Evolutionary conservation across 768 basidiomycete genomes (phyloP), one percentile per base, ranked within the genome.

Genomic region (Suillus subluteus): DNA sequence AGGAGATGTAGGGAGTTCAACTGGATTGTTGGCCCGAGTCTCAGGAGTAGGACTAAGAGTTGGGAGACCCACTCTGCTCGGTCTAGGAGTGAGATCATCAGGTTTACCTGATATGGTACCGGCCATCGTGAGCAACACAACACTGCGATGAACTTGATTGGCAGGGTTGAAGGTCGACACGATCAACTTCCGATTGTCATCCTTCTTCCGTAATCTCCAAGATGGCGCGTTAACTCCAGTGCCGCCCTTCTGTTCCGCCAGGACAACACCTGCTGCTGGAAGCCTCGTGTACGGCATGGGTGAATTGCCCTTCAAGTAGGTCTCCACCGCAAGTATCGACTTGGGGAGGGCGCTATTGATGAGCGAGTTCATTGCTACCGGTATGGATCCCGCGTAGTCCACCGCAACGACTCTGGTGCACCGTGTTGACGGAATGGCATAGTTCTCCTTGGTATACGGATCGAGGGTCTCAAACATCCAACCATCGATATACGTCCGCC

Each of bases 381-480:
- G 95, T 46, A 97, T 86, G 1, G 88, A 89, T 3, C 95, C 96
- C 11, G 90, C 89, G 73, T 90, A 95, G 76, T 98, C 96, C 66
- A 96, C 85, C 1, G 93, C 91, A 4, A 92, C 87, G 48, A 97
- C 82, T 65, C 93, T 84, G 54, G 92, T 95, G 76, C 94, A 96
- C 58, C 91, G 80, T 46, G 96, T 94, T 4, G 95, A 98, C 1
- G 96, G 98, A 55, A 99, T 97, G 15, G 94, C 87, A 73, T 95
- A 97, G 69, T 94, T 95, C 78, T 97, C 95, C 67, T 90, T 90
- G 30, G 94, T 91, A 70, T 98, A 98, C 0, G 96, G 96, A 73
- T 99, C 97, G 58, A 99, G 85, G 4, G 97, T 98, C 81, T 99
- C 96, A 72, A 98, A 79, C 40, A 97, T 88, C 98, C 98, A 99